Conservation (phyloP, 768 basidiomycete species). For the Kwoniella dendrophila region DNA sequence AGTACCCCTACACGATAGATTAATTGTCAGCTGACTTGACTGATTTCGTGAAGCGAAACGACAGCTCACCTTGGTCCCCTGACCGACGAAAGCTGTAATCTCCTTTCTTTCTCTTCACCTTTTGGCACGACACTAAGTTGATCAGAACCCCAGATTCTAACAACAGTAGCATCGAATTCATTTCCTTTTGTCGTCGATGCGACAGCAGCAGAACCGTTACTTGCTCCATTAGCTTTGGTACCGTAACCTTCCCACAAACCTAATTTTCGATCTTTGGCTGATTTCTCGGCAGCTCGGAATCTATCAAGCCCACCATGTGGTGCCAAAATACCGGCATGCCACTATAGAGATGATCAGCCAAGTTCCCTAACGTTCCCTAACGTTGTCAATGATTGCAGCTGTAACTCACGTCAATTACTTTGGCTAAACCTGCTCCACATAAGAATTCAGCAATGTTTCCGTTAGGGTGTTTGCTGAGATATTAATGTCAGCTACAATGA, state of each 20-base stretch:
- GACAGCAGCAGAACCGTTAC: conserved; percentile 28
- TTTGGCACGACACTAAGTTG: conserved; percentile 79
- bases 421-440: conserved; percentile 78
- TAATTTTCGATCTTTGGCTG: conserved; percentile 61
- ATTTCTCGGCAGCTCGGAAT: conserved; percentile 78
- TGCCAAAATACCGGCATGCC: conserved; percentile 95
- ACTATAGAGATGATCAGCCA: conserved; percentile 52
- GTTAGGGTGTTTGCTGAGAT: conserved; percentile 70
- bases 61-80: conserved; percentile 72
- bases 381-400: not conserved
- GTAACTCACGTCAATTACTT: conserved; percentile 69
- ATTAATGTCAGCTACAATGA: not conserved
- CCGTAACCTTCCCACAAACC: conserved; percentile 54
- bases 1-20: conserved; percentile 63
- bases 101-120: conserved; percentile 69
- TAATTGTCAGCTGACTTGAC: conserved; percentile 2
- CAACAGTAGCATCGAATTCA: conserved; percentile 76
- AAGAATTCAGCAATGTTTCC: conserved; percentile 93
- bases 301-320: conserved; percentile 81
- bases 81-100: conserved; percentile 84
- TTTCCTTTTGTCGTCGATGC: conserved; percentile 44
- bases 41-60: not conserved
- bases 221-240: conserved; percentile 41
- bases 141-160: conserved; percentile 89
- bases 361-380: not conserved